Evolutionary conservation across 371 early-diverging fungal species (phyloP).

Genomic region (Dinochytrium kinnereticum): DNA sequence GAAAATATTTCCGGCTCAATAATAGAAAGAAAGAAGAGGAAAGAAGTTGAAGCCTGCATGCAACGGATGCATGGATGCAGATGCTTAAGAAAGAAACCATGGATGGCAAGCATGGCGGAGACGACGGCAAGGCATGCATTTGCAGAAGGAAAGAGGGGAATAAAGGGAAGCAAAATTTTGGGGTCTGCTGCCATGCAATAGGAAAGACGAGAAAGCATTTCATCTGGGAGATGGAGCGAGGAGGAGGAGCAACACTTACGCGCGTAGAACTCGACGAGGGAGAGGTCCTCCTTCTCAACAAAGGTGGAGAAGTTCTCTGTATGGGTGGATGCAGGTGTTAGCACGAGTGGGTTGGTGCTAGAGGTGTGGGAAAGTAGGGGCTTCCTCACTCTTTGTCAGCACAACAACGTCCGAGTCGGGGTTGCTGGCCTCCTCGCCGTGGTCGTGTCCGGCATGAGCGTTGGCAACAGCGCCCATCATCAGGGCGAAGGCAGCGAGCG

Average conservation of each 20-base stretch:
- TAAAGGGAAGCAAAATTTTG: too few species aligned
- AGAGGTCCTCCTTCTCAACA: constrained; percentile 68
- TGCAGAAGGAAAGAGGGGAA: too few species aligned
- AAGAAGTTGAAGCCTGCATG: not conserved
- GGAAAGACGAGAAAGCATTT: too few species aligned
- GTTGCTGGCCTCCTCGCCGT: constrained; percentile 34
- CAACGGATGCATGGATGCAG: too few species aligned
- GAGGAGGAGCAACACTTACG: too few species aligned
- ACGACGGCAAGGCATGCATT: too few species aligned
- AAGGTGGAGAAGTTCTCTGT: constrained; percentile 23
- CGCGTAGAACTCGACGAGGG: constrained; percentile 94
- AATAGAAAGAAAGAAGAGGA: not conserved
- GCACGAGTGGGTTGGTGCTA: not conserved
- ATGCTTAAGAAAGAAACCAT: too few species aligned
- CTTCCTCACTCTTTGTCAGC: constrained; percentile 56
- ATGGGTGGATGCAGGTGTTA: not conserved
- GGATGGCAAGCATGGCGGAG: too few species aligned
- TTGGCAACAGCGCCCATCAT: not conserved
- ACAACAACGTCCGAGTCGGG: constrained; percentile 74
- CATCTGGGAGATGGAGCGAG: too few species aligned
- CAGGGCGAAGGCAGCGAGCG: not conserved
- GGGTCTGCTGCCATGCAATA: too few species aligned
- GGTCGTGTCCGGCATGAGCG: too few species aligned
- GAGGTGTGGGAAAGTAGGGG: not conserved
- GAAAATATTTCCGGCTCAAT: not conserved